Conservation (phyloP, 192 early-diverging fungal genomes). For the Jimgerdemannia flammicorona region DNA sequence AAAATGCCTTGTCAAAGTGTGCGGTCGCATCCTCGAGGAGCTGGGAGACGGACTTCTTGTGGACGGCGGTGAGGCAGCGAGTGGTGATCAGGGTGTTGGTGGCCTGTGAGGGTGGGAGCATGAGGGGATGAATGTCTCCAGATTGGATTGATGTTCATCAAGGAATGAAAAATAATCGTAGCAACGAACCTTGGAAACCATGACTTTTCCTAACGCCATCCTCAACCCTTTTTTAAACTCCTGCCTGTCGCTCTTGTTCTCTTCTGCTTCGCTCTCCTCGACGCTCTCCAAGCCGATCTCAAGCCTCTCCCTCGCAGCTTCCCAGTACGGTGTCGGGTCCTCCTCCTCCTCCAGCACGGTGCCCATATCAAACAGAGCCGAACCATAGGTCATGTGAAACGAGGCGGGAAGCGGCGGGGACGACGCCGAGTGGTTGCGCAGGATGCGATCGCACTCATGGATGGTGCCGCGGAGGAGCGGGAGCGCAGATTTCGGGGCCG, state of each 20-base stretch:
- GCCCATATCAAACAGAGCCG: slow-evolving; percentile 42
- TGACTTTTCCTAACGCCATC: slow-evolving; percentile 3
- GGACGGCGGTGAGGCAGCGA: neutral
- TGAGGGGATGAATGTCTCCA: neutral
- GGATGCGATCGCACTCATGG: slow-evolving; percentile 51
- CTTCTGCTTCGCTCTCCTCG: neutral
- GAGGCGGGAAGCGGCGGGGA: slow-evolving; percentile 31
- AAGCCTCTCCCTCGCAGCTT: slow-evolving; percentile 29
- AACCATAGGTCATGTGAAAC: slow-evolving; percentile 48
- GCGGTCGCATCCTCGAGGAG: neutral
- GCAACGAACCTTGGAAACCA: slow-evolving; percentile 4
- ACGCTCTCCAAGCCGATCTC: slow-evolving; percentile 18
- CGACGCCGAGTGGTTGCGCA: slow-evolving; percentile 38
- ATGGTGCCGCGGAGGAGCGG: slow-evolving; percentile 44
- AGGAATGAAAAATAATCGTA: neutral
- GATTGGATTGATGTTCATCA: neutral
- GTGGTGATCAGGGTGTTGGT: neutral
- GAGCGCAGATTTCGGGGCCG: slow-evolving; percentile 27
- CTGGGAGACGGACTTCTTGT: neutral
- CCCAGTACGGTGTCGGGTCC: slow-evolving; percentile 22
- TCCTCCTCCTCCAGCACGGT: slow-evolving; percentile 20
- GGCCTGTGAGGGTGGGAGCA: neutral
- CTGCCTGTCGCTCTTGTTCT: slow-evolving; percentile 1
- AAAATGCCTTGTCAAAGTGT: neutral
- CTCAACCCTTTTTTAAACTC: neutral